phyloP scores from a whole-genome alignment of 371 early-diverging fungal genomes.

The Smittium mucronatum region DNA sequence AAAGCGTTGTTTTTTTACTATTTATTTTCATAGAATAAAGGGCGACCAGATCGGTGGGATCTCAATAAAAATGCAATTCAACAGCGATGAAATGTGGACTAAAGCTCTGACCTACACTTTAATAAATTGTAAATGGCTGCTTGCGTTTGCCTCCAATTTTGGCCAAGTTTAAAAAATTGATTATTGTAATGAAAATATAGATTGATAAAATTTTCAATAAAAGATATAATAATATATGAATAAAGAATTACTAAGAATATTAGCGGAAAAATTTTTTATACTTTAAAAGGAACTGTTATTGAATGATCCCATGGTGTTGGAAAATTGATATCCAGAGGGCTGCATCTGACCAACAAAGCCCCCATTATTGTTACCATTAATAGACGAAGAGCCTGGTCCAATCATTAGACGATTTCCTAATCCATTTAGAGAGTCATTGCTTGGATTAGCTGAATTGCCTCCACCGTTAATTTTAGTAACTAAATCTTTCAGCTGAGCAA shows the following conservation, averaged over 20 bases:
- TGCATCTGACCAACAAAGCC: not conserved
- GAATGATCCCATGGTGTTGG: not conserved
- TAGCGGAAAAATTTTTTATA: not conserved
- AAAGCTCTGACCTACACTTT: conserved; percentile 77
- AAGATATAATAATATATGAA: not conserved
- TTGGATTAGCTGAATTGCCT: conserved; percentile 7
- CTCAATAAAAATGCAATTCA: conserved; percentile 73
- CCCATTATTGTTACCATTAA: not conserved
- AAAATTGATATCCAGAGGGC: not conserved
- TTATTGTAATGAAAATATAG: not conserved
- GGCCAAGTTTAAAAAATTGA: not conserved
- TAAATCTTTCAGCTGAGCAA: conserved; percentile 40
- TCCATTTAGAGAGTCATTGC: conserved; percentile 23
- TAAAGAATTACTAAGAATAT: not conserved
- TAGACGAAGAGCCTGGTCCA: conserved; percentile 11
- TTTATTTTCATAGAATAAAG: conserved; percentile 40
- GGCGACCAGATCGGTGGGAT: conserved; percentile 81
- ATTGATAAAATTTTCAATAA: not conserved
- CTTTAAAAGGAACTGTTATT: not conserved
- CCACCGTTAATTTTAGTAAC: conserved; percentile 19
- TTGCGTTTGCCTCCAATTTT: conserved; percentile 49
- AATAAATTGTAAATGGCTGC: conserved; percentile 70
- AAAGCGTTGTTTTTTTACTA: not conserved
- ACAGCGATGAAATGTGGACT: conserved; percentile 84
- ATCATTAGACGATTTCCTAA: conserved; percentile 29